Evolutionary conservation across 768 basidiomycete genomes (phyloP).

Genomic region (Russula dissimulans): DNA sequence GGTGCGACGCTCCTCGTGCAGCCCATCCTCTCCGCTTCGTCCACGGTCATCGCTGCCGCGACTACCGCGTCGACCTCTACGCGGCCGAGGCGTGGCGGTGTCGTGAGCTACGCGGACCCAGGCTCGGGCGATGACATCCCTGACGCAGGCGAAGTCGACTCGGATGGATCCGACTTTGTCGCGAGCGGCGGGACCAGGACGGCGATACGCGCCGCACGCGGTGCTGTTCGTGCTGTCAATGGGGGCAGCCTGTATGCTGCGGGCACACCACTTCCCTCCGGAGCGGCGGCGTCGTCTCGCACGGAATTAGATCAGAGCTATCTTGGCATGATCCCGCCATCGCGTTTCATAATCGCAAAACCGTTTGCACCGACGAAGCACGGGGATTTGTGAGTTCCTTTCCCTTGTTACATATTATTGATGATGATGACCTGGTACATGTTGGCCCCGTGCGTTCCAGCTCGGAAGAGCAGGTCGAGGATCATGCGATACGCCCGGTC

Average conservation of each 20-base stretch:
- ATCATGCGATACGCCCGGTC: conserved; percentile 45
- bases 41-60: conserved; percentile 28
- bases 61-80: conserved; percentile 31
- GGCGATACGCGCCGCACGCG: conserved; percentile 32
- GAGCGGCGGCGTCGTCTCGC: conserved; percentile 17
- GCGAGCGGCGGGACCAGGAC: conserved; percentile 55
- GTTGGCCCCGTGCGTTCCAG: conserved; percentile 31
- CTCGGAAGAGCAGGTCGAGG: conserved; percentile 51
- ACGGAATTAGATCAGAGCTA: conserved; percentile 81
- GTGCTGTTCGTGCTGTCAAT: neutral
- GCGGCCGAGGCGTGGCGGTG: conserved; percentile 47
- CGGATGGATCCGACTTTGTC: conserved; percentile 76
- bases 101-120: conserved; percentile 81
- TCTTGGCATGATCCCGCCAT: conserved; percentile 76
- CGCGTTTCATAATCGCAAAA: conserved; percentile 61
- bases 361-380: conserved; percentile 52
- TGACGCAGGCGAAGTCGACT: conserved; percentile 73
- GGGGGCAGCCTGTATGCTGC: conserved; percentile 49
- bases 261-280: conserved; percentile 26
- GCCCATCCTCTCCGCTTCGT: conserved; percentile 48
- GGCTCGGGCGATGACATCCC: conserved; percentile 75
- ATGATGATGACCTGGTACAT: neutral
- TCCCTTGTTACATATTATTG: neutral
- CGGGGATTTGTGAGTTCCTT: conserved; percentile 59
- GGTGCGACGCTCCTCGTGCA: conserved; percentile 88